Evolutionary conservation across 2,329 filamentous ascomycete species (phyloP).

Genomic region (Aspergillus luchuensis): DNA sequence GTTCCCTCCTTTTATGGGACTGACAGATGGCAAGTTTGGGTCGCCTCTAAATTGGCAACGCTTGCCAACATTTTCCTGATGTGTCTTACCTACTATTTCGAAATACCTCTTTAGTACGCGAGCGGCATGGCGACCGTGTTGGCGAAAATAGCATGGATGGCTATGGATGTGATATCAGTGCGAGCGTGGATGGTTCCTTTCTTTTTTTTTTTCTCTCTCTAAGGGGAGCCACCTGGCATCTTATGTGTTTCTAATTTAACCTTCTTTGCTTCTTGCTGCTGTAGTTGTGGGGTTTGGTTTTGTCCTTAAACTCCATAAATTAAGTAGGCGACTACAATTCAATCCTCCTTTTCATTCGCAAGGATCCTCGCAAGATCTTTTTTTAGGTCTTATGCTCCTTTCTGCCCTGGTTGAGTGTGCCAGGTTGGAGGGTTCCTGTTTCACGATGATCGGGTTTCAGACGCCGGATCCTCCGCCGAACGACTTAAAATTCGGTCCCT

Average conservation of each 20-base stretch:
- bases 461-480: slow-evolving; percentile 6
- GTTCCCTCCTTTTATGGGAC: neutral
- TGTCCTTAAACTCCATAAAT: neutral
- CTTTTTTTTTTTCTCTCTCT: neutral
- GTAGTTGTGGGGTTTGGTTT: neutral
- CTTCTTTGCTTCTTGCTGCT: slow-evolving; percentile 2
- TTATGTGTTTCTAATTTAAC: neutral
- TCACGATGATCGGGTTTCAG: slow-evolving; percentile 8
- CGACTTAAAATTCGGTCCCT: slow-evolving; percentile 6
- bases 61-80: neutral
- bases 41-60: neutral
- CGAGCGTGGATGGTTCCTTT: slow-evolving; percentile 3
- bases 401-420: neutral
- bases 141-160: slow-evolving; percentile 6
- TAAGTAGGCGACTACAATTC: neutral
- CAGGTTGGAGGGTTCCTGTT: neutral
- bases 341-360: slow-evolving; percentile 2
- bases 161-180: slow-evolving; percentile 7
- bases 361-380: neutral
- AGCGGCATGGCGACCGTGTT: neutral
- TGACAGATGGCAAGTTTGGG: neutral
- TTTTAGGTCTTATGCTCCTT: neutral
- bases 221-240: neutral
- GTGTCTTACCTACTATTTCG: neutral
- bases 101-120: neutral